Conservation (phyloP, 257 asterid genomes). For the Plantago ovata region DNA sequence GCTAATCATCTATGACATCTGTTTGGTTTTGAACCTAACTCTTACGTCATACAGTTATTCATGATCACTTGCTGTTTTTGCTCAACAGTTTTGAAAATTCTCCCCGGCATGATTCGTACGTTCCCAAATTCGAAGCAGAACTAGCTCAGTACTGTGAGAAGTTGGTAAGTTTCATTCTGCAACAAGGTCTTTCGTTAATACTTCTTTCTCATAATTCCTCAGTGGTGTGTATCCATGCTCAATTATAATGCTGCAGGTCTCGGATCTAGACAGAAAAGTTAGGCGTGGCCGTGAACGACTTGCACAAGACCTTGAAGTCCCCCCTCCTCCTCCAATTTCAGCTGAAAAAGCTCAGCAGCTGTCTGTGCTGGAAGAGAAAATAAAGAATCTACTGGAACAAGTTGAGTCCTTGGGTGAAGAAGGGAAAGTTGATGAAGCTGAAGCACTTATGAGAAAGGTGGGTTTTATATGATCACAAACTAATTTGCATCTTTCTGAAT, state of each 20-base stretch:
- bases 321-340: slow-evolving; percentile 90
- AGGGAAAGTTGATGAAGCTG: slow-evolving; percentile 99
- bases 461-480: neutral
- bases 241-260: slow-evolving; percentile 46
- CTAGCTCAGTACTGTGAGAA: slow-evolving; percentile 91
- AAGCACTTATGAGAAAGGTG: slow-evolving; percentile 99
- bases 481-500: slow-evolving; percentile 3
- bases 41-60: neutral
- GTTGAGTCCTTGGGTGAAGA: slow-evolving; percentile 99
- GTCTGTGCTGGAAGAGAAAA: slow-evolving; percentile 87
- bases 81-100: slow-evolving; percentile 81
- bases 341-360: slow-evolving; percentile 92
- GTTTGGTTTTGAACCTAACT: neutral
- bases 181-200: slow-evolving; percentile 13
- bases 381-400: slow-evolving; percentile 91
- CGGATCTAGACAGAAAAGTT: slow-evolving; percentile 88
- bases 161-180: slow-evolving; percentile 54
- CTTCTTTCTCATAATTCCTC: slow-evolving; percentile 8
- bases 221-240: neutral
- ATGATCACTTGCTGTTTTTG: slow-evolving; percentile 23
- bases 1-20: neutral
- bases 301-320: slow-evolving; percentile 84
- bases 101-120: slow-evolving; percentile 75
- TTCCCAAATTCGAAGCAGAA: slow-evolving; percentile 92
- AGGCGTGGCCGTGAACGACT: slow-evolving; percentile 98